Evolutionary conservation across 139 green algal species (phyloP).

Genomic region (Picochlorum sp.): DNA sequence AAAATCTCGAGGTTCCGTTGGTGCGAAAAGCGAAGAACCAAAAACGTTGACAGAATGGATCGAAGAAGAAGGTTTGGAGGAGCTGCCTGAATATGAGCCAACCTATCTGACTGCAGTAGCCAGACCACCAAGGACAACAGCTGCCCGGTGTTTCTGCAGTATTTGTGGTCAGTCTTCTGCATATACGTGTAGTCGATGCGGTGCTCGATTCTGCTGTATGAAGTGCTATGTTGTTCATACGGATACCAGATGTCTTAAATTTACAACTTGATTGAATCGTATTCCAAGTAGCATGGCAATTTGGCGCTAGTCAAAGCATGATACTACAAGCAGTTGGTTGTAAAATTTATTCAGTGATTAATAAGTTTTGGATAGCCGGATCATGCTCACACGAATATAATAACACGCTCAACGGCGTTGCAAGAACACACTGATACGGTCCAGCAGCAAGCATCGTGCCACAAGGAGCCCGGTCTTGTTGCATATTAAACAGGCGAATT

Average conservation of each 20-base stretch:
- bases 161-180: constrained; percentile 24
- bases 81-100: constrained; percentile 23
- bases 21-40: constrained; percentile 22
- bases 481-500: too few species aligned
- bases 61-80: constrained; percentile 49
- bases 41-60: constrained; percentile 50
- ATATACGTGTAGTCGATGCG: constrained; percentile 74
- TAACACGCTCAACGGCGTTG: too few species aligned
- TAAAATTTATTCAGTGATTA: too few species aligned
- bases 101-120: constrained; percentile 54
- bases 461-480: too few species aligned
- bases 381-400: too few species aligned
- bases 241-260: constrained; percentile 80
- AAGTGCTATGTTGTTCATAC: constrained; percentile 58
- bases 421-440: too few species aligned
- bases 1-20: constrained; percentile 41
- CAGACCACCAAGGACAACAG: constrained; percentile 20
- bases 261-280: constrained; percentile 25
- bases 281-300: too few species aligned
- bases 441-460: too few species aligned
- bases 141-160: constrained; percentile 57
- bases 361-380: too few species aligned
- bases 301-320: too few species aligned
- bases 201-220: constrained; percentile 54
- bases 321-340: too few species aligned